Percentiles rank a stretch among this genome's conserved stretches.
These are phyloP conservation scores for Trichosporon coremiiforme DNA, from an alignment of 1,284 basidiomycete genomes.

Conservation along the genomic window DNA sequence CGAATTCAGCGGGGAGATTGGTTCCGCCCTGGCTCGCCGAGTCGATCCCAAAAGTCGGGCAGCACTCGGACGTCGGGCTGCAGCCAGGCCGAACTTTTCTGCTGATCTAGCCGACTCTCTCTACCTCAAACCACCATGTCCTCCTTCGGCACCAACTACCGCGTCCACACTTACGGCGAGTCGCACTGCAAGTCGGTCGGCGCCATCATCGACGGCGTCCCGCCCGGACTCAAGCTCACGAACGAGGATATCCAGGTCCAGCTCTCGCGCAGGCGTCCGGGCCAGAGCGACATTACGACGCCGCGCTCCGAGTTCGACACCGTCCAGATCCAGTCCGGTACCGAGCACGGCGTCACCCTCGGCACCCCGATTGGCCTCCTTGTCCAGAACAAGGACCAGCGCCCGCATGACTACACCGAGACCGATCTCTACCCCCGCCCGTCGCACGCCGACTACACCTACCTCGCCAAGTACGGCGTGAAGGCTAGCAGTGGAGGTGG, in stretches of 20 bases:
- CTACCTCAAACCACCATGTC: slow-evolving; percentile 66
- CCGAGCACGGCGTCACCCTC: slow-evolving; percentile 90
- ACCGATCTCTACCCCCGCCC: slow-evolving; percentile 97
- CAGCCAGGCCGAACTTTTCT: slow-evolving; percentile 20
- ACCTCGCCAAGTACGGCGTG: slow-evolving; percentile 95
- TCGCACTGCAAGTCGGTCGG: slow-evolving; percentile 97
- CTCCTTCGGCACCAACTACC: slow-evolving; percentile 84
- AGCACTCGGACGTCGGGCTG: not conserved
- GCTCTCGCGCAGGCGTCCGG: slow-evolving; percentile 86
- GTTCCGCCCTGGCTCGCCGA: slow-evolving; percentile 1
- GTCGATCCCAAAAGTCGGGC: slow-evolving; percentile 18
- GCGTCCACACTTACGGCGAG: slow-evolving; percentile 97
- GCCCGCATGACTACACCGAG: slow-evolving; percentile 98
- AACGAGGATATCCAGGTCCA: slow-evolving; percentile 88
- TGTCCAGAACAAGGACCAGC: slow-evolving; percentile 97
- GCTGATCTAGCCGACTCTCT: not conserved
- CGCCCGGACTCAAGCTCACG: slow-evolving; percentile 82
- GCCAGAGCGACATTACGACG: slow-evolving; percentile 95
- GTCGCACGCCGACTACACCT: slow-evolving; percentile 97
- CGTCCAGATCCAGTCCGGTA: slow-evolving; percentile 90
- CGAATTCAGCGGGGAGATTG: slow-evolving; percentile 6
- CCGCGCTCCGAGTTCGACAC: slow-evolving; percentile 96
- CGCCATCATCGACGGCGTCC: slow-evolving; percentile 95
- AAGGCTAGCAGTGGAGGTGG: slow-evolving; percentile 98
- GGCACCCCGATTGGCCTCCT: slow-evolving; percentile 96